phyloP scores from a whole-genome alignment of 2,329 filamentous ascomycete genomes.

The Ophiocordyceps sinensis region DNA sequence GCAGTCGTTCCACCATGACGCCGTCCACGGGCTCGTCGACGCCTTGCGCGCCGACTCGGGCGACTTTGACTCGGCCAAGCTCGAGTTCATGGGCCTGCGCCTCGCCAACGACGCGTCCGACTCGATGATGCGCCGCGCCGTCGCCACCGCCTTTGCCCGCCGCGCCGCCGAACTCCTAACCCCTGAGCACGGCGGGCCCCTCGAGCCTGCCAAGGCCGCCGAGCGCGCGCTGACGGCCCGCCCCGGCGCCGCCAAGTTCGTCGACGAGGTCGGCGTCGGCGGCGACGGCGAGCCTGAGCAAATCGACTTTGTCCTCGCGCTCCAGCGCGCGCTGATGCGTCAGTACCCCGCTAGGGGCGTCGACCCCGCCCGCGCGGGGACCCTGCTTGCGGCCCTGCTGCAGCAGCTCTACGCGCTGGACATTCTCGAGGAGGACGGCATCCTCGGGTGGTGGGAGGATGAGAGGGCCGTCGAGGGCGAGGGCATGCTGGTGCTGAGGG shows the following conservation, averaged over 20 bases:
- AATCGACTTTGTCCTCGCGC: slow-evolving; percentile 66
- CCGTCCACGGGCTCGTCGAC: slow-evolving; percentile 74
- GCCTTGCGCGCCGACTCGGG: slow-evolving; percentile 60
- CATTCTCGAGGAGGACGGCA: slow-evolving; percentile 76
- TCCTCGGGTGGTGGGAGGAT: slow-evolving; percentile 80
- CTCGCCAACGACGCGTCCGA: slow-evolving; percentile 86
- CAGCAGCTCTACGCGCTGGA: slow-evolving; percentile 80
- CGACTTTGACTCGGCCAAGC: slow-evolving; percentile 68
- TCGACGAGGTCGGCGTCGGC: slow-evolving; percentile 45
- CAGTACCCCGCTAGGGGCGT: slow-evolving; percentile 34
- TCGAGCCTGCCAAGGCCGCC: slow-evolving; percentile 51
- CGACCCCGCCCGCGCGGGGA: slow-evolving; percentile 33
- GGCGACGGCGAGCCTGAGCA: slow-evolving; percentile 61
- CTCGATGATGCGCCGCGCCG: slow-evolving; percentile 71
- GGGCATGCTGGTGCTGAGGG: slow-evolving; percentile 54
- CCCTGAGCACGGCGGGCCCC: slow-evolving; percentile 32
- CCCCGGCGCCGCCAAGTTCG: slow-evolving; percentile 38
- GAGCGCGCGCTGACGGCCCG: slow-evolving; percentile 42
- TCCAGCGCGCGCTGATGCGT: slow-evolving; percentile 66
- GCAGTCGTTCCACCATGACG: slow-evolving; percentile 66
- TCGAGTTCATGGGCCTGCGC: slow-evolving; percentile 88
- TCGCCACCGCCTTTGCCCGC: slow-evolving; percentile 74
- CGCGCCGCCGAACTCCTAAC: slow-evolving; percentile 56
- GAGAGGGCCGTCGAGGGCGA: slow-evolving; percentile 50
- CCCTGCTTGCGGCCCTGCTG: slow-evolving; percentile 60